Evolutionary conservation across 768 basidiomycete species (phyloP), one percentile per base, ranked within the genome.

Genomic region (Lactarius sp.): DNA sequence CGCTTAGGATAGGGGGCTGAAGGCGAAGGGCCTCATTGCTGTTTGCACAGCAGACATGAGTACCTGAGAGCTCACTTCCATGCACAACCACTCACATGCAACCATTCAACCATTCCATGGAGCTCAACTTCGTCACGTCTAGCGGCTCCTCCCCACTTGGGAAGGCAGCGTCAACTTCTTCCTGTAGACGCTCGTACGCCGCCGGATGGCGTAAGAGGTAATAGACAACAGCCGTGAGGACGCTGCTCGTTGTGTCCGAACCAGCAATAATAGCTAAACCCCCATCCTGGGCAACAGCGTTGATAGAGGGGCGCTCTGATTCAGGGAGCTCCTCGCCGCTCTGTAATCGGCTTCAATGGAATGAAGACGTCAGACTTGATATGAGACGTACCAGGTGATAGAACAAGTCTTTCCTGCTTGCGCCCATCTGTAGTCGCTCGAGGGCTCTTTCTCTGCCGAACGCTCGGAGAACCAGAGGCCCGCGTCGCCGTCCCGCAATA

Each of bases 21-120:
- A 84, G 72, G 42, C 83, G 77, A 34, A 84, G 71, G 1, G 76
- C 71, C 63, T 84, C 83, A 46, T 82, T 82, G 64, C 83, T 83
- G 34, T 52, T 47, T 12, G 62, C 51, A 53, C 52, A 14, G 18
- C 7, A 44, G 22, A 13, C 13, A 27, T 9, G 1, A 18, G 8
- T 2, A 27, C 6, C 36, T 5, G 4, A 9, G 10, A 36, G 34
- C 6, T 37, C 6, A 1, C 3, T 54, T 42, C 12, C 44, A 12
- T 14, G 6, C 4, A 4, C 16, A 20, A 18, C 9, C 4, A 64
- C 65, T 52, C 27, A 67, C 66, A 65, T 65, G 66, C 63, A 67
- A 22, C 47, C 58, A 20, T 65, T 65, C 3, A 67, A 37, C 66
- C 63, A 67, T 20, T 59, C 59, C 63, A 67, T 60, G 0, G 34